These are phyloP conservation scores for Leccinum solheimii DNA, from an alignment of 1,284 basidiomycete species.

Conservation along the genomic window DNA sequence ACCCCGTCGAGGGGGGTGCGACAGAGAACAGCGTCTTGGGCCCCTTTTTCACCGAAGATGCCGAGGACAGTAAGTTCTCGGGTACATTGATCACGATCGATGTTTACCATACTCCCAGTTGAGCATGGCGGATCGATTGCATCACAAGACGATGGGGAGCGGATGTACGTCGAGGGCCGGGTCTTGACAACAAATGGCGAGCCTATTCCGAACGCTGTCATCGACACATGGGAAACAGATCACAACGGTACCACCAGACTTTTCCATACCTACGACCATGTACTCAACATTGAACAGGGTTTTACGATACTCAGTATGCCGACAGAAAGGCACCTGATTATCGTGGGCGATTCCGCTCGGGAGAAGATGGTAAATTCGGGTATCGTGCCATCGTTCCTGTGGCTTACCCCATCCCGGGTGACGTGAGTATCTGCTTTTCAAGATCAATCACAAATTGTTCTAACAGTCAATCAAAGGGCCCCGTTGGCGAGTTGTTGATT, in stretches of 20 bases:
- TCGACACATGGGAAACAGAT: constrained; percentile 91
- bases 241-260: constrained; percentile 33
- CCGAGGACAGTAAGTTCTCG: constrained; percentile 59
- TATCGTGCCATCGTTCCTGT: constrained; percentile 80
- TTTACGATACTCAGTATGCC: constrained; percentile 66
- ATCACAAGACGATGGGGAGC: constrained; percentile 81
- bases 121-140: constrained; percentile 63
- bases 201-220: constrained; percentile 64
- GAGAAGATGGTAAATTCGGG: constrained; percentile 64
- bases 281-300: constrained; percentile 36
- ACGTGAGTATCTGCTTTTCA: constrained; percentile 43
- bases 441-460: neutral
- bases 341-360: constrained; percentile 67
- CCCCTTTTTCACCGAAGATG: constrained; percentile 84
- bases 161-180: constrained; percentile 77
- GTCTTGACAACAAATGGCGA: constrained; percentile 65
- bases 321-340: constrained; percentile 67
- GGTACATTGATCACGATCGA: neutral
- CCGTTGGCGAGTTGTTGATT: constrained; percentile 66
- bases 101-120: constrained; percentile 39
- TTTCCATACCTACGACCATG: neutral
- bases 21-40: constrained; percentile 81
- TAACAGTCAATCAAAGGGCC: constrained; percentile 48
- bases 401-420: constrained; percentile 79
- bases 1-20: constrained; percentile 62